phyloP scores from a whole-genome alignment of 2,329 filamentous ascomycete genomes.

The Emergomyces africanus region DNA sequence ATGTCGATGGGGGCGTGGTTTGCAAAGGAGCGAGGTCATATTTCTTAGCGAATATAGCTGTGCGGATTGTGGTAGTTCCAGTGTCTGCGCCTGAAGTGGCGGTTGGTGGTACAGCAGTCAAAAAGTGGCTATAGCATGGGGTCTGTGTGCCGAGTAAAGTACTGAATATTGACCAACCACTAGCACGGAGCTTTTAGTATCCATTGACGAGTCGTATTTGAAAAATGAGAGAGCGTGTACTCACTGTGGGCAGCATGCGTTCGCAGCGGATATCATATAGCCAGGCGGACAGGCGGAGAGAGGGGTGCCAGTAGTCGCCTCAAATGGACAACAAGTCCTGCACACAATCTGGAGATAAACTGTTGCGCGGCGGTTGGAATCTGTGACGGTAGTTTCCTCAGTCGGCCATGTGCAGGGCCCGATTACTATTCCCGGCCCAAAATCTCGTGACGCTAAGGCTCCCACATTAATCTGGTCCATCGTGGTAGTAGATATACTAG shows the following conservation, averaged over 20 bases:
- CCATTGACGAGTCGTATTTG: neutral
- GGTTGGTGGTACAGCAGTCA: conserved; percentile 11
- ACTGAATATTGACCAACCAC: conserved; percentile 14
- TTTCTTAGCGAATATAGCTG: conserved; percentile 16
- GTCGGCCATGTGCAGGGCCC: conserved; percentile 10
- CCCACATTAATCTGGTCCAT: neutral
- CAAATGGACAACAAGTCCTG: conserved; percentile 12
- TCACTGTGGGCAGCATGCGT: conserved; percentile 14
- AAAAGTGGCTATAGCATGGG: conserved; percentile 16
- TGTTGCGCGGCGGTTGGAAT: neutral
- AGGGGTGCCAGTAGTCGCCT: conserved; percentile 1
- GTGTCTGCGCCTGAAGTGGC: conserved; percentile 12
- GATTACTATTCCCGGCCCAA: conserved; percentile 5
- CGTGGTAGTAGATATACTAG: neutral
- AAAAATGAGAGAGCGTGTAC: neutral
- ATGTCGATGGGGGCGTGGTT: neutral
- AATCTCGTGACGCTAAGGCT: neutral
- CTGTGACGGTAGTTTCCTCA: conserved; percentile 5
- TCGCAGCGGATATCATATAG: conserved; percentile 10
- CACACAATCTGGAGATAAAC: conserved; percentile 12
- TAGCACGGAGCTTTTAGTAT: neutral
- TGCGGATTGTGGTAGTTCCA: conserved; percentile 12
- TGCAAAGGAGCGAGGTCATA: conserved; percentile 12
- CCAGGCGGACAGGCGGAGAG: conserved; percentile 13
- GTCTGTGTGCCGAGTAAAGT: conserved; percentile 16